These are phyloP conservation scores for Clarireedia hainanense DNA, from an alignment of 2,329 filamentous ascomycete species.

Conservation along the genomic window DNA sequence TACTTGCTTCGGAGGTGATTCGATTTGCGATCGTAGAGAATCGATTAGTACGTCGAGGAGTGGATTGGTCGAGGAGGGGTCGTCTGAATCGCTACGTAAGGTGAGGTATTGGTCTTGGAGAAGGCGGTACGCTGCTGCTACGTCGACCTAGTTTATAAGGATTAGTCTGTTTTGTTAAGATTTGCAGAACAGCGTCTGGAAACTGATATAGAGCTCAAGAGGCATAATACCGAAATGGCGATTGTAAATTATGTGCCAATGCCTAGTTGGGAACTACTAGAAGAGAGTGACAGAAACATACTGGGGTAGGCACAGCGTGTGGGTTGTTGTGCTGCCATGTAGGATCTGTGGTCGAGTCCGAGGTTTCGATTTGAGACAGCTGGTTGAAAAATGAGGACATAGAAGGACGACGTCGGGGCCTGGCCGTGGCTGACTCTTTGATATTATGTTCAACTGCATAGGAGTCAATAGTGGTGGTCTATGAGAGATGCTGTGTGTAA, in stretches of 20 bases:
- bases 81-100: constrained; percentile 39
- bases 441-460: constrained; percentile 56
- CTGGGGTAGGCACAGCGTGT: constrained; percentile 50
- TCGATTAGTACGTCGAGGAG: constrained; percentile 44
- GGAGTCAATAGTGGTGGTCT: too few relatives aligned
- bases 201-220: not conserved
- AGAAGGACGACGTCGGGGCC: constrained; percentile 42
- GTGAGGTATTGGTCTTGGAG: constrained; percentile 50
- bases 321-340: constrained; percentile 37
- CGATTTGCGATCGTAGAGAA: constrained; percentile 42
- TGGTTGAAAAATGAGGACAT: constrained; percentile 57
- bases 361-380: constrained; percentile 35
- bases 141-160: constrained; percentile 35
- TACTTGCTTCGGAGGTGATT: constrained; percentile 43
- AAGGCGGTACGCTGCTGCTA: constrained; percentile 49
- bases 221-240: not conserved
- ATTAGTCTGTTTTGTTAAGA: not conserved
- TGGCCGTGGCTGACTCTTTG: constrained; percentile 33
- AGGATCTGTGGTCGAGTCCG: constrained; percentile 18
- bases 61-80: constrained; percentile 32
- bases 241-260: too few relatives aligned
- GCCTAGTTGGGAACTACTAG: not conserved
- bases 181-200: not conserved
- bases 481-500: too few relatives aligned
- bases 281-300: not conserved